These are phyloP conservation scores for Trichophaea hybrida DNA, from an alignment of 2,329 filamentous ascomycete genomes.

Conservation along the genomic window DNA sequence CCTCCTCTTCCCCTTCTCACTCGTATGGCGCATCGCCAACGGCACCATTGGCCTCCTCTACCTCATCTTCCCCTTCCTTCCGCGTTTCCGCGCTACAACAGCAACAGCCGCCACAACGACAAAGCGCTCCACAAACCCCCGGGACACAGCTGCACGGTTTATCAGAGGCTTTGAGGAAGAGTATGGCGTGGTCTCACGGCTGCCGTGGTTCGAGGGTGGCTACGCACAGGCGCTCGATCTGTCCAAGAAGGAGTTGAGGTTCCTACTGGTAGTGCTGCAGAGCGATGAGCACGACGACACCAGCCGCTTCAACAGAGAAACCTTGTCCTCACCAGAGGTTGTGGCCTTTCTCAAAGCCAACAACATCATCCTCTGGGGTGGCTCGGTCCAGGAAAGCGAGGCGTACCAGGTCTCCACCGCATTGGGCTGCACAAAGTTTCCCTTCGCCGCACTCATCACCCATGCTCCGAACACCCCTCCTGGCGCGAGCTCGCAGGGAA, in stretches of 20 bases:
- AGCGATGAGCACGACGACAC: slow-evolving; percentile 95
- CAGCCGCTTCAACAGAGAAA: slow-evolving; percentile 63
- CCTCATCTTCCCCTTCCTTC: slow-evolving; percentile 60
- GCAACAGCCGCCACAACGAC: slow-evolving; percentile 43
- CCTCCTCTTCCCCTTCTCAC: slow-evolving; percentile 64
- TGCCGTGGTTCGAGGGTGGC: slow-evolving; percentile 75
- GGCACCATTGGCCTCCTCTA: slow-evolving; percentile 60
- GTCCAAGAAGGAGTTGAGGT: slow-evolving; percentile 82
- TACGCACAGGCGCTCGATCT: slow-evolving; percentile 84
- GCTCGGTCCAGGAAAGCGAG: slow-evolving; percentile 83
- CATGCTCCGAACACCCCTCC: slow-evolving; percentile 70
- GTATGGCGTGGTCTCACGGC: slow-evolving; percentile 46
- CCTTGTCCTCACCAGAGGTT: slow-evolving; percentile 62
- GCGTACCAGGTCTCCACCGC: slow-evolving; percentile 85
- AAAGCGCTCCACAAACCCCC: slow-evolving; percentile 62
- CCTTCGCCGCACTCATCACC: slow-evolving; percentile 73
- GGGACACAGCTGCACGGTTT: slow-evolving; percentile 78
- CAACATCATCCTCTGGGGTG: slow-evolving; percentile 80
- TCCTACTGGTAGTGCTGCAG: slow-evolving; percentile 72
- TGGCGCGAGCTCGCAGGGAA: slow-evolving; percentile 35
- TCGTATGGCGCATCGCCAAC: slow-evolving; percentile 58
- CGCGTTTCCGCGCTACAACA: slow-evolving; percentile 35
- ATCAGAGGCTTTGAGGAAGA: slow-evolving; percentile 91
- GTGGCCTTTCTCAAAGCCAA: slow-evolving; percentile 62
- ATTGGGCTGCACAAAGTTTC: slow-evolving; percentile 80